A percentile compares a stretch with the other conserved stretches of the same genome.
Evolutionary conservation across 2,329 filamentous ascomycete genomes (phyloP).

Genomic region (Pseudogymnoascus destructans): DNA sequence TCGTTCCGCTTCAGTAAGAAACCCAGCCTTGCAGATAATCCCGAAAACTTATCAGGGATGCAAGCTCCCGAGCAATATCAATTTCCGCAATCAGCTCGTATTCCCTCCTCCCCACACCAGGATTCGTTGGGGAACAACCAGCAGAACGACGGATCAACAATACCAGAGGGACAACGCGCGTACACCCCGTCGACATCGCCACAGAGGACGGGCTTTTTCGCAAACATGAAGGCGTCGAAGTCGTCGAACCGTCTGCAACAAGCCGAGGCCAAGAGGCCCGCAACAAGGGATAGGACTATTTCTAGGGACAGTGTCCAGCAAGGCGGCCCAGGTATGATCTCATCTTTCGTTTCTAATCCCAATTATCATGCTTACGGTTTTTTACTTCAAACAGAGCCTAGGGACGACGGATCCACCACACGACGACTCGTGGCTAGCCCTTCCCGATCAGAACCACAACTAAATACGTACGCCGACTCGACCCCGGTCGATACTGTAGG

Average conservation of each 20-base stretch:
- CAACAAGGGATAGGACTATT: slow-evolving; percentile 24
- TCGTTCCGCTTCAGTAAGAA: slow-evolving; percentile 8
- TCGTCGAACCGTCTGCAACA: slow-evolving; percentile 32
- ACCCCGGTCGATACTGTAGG: slow-evolving; percentile 3
- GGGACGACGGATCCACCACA: slow-evolving; percentile 17
- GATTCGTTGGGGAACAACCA: not conserved
- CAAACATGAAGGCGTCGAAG: slow-evolving; percentile 34
- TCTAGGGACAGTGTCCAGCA: slow-evolving; percentile 16
- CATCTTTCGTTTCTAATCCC: not conserved
- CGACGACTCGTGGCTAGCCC: slow-evolving; percentile 22
- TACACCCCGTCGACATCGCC: slow-evolving; percentile 2
- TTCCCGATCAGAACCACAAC: slow-evolving; percentile 21
- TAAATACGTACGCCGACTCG: slow-evolving; percentile 10
- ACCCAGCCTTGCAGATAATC: not conserved
- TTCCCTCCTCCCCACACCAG: not conserved
- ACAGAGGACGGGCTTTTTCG: slow-evolving; percentile 29
- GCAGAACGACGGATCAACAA: not conserved
- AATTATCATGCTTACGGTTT: slow-evolving; percentile 14
- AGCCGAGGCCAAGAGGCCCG: slow-evolving; percentile 25
- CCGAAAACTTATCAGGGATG: slow-evolving; percentile 3
- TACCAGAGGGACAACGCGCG: not conserved
- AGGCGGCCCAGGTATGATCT: slow-evolving; percentile 22
- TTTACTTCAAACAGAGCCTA: slow-evolving; percentile 17
- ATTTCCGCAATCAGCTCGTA: slow-evolving; percentile 1
- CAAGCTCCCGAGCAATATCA: not conserved